These are phyloP conservation scores for Fusarium foetens DNA, from an alignment of 2,329 filamentous ascomycete species.

Conservation along the genomic window DNA sequence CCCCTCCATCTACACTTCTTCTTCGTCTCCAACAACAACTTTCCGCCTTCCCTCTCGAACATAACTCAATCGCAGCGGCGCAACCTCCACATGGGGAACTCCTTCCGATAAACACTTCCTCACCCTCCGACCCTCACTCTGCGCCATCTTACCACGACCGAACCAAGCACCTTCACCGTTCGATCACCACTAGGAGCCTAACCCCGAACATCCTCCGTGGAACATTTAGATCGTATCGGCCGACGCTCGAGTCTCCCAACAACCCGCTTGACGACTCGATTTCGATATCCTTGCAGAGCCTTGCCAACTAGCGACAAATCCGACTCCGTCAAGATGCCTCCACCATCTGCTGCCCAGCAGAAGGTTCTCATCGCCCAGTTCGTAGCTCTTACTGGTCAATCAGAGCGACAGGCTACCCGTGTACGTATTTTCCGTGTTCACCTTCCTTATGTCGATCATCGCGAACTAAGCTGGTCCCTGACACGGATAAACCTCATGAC, in stretches of 20 bases:
- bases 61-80: slow-evolving; percentile 16
- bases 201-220: not conserved
- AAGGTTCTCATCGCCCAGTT: slow-evolving; percentile 57
- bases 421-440: slow-evolving; percentile 50
- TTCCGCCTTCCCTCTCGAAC: not conserved
- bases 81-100: not conserved
- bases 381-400: slow-evolving; percentile 55
- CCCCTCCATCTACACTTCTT: slow-evolving; percentile 40
- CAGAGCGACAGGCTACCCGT: slow-evolving; percentile 56
- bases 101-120: not conserved
- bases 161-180: not conserved
- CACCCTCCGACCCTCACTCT: not conserved
- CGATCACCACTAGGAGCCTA: slow-evolving; percentile 6
- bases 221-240: slow-evolving; percentile 1
- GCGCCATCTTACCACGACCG: not conserved
- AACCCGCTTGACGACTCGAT: not conserved
- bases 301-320: not conserved
- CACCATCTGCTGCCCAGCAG: slow-evolving; percentile 52
- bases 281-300: not conserved
- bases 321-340: slow-evolving; percentile 48
- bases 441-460: not conserved
- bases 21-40: slow-evolving; percentile 12
- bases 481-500: slow-evolving; percentile 11
- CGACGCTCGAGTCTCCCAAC: not conserved
- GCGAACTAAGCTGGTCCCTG: slow-evolving; percentile 8